Base-by-base conservation (phyloP, 2,329 filamentous ascomycete genomes). In the Fusarium scirpi region DNA sequence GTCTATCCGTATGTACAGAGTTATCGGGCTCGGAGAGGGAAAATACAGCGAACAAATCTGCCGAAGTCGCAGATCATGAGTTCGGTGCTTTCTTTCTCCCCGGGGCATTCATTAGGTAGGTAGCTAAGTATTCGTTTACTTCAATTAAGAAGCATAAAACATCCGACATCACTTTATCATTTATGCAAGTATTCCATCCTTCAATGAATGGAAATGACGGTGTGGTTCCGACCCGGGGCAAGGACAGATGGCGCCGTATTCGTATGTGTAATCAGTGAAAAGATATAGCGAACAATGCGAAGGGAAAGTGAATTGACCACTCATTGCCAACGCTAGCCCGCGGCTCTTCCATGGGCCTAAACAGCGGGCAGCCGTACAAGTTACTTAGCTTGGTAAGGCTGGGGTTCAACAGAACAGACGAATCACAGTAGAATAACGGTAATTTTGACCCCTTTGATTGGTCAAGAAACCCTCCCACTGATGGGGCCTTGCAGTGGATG, bases 401-500 rank as follows among this genome's bases (percentile, higher is more conserved):
- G 56, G 53, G 52, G 15, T 46, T 38, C 18, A 56, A 47, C 22
- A 29, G 13, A 20, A 45, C 32, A 38, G 58, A 53, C 77, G 67
- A 78, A 78, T 79, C 69, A 78, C 41, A 47, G 47, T 30, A 12
- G 22, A 47, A 61, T 27, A 54, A 58, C 77, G 62, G 74, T 78
- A 78, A 79, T 79, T 76, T 76, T 62, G 54, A 40, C 30, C 46
- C 30, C 16, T 61, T 24, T 66, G 52, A 79, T 79, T 79, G 78
- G 76, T 32, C 52, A n/a, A 49, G 44, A 45, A 49, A 27, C 18
- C 32, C 41, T 38, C 49, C 49, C 47, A 51, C 46, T 5, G 38
- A 44, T 27, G 48, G 49, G 41, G 55, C 44, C 41, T n/a, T 46
- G 43, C 13, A 60, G 38, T 32, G 57, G 52, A 69, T 60, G 61